Conservation (phyloP, 345 rosid genomes). For the Laguncularia racemosa region DNA sequence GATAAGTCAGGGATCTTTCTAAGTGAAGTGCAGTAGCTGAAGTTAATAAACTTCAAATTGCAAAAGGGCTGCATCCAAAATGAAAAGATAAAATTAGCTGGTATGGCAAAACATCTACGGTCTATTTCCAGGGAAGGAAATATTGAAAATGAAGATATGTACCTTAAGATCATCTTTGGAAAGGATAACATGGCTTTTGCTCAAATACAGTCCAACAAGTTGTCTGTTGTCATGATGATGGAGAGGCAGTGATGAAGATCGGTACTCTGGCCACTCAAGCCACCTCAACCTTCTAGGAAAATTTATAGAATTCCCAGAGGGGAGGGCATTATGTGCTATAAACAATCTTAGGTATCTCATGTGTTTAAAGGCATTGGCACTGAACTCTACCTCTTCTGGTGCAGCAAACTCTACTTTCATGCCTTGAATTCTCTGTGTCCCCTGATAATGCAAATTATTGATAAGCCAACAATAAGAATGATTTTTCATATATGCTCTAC, state of each 20-base stretch:
- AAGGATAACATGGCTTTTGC: neutral
- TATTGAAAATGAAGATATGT: too few relatives aligned
- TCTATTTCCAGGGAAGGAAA: too few relatives aligned
- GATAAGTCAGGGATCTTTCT: slow-evolving; percentile 1
- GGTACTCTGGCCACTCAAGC: slow-evolving; percentile 9
- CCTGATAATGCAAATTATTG: neutral
- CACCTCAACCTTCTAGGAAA: slow-evolving; percentile 3
- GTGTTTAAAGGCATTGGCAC: slow-evolving; percentile 4
- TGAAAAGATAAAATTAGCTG: too few relatives aligned
- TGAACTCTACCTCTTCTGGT: slow-evolving; percentile 1
- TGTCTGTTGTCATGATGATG: neutral
- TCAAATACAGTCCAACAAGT: slow-evolving; percentile 6
- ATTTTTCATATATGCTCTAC: too few relatives aligned
- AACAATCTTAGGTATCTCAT: slow-evolving; percentile 8
- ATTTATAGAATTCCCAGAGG: neutral
- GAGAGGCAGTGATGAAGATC: neutral
- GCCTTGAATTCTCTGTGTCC: slow-evolving; percentile 3
- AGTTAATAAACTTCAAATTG: slow-evolving; percentile 1
- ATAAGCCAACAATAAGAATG: too few relatives aligned
- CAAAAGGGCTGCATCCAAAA: neutral
- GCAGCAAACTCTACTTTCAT: neutral
- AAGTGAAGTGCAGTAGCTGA: slow-evolving; percentile 5
- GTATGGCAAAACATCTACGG: too few relatives aligned
- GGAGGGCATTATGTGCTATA: neutral
- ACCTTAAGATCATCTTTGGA: slow-evolving; percentile 5